These are phyloP conservation scores for Trichoderma koningii DNA, from an alignment of 2,329 filamentous ascomycete species.

Conservation along the genomic window DNA sequence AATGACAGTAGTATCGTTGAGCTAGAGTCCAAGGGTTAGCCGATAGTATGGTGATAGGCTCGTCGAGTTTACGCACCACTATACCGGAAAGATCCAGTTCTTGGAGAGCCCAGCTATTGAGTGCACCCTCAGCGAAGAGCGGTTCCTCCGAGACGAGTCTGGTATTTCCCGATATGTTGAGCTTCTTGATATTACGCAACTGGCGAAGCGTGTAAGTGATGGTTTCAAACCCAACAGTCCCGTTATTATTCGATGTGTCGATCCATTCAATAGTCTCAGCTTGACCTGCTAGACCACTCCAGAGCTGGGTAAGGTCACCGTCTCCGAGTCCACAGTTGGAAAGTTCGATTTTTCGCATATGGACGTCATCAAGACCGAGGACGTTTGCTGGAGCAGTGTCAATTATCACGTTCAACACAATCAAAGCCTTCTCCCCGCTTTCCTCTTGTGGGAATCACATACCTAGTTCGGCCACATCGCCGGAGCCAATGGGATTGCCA, in stretches of 20 bases:
- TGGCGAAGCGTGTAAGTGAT: conserved; percentile 49
- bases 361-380: conserved; percentile 40
- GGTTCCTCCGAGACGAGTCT: conserved; percentile 49
- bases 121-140: conserved; percentile 49
- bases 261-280: conserved; percentile 50
- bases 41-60: too few relatives aligned
- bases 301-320: conserved; percentile 49
- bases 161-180: conserved; percentile 56
- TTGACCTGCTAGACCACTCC: conserved; percentile 51
- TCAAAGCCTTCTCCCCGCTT: too few relatives aligned
- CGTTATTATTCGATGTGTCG: conserved; percentile 56
- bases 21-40: conserved; percentile 36
- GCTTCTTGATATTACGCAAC: conserved; percentile 47
- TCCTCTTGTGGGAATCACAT: conserved; percentile 28
- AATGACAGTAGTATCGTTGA: conserved; percentile 53
- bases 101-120: conserved; percentile 51
- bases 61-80: conserved; percentile 43
- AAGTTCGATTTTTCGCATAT: conserved; percentile 52
- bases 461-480: conserved; percentile 55
- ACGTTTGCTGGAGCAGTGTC: conserved; percentile 35
- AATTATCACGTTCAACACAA: neutral
- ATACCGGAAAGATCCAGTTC: conserved; percentile 58
- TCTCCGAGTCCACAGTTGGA: conserved; percentile 56
- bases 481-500: conserved; percentile 50
- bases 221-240: conserved; percentile 52